Percentiles rank a stretch among this genome's conserved stretches.
These are phyloP conservation scores for Salix koriyanagi DNA, from an alignment of 345 rosid species.

Conservation along the genomic window DNA sequence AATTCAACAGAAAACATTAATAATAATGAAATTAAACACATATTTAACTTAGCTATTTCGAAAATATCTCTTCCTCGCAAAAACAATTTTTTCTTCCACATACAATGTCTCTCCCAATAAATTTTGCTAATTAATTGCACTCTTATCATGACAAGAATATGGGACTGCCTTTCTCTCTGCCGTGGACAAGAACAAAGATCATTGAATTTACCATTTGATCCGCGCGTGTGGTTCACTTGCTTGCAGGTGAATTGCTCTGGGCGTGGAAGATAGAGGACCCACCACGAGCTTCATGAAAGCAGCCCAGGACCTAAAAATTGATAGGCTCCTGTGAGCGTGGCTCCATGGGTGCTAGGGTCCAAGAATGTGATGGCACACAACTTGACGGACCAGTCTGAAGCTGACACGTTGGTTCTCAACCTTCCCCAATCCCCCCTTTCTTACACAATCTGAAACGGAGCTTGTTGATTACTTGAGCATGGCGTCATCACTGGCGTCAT, in stretches of 20 bases:
- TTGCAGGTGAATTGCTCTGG: background rate
- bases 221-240: constrained; percentile 4
- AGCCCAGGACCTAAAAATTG: constrained; percentile 31
- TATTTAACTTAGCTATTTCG: too few relatives aligned
- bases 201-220: background rate
- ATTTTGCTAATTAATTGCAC: background rate
- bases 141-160: constrained; percentile 13
- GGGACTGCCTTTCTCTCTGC: background rate
- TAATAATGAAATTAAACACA: too few relatives aligned
- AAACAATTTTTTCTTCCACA: background rate
- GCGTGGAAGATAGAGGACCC: background rate
- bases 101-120: background rate
- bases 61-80: too few relatives aligned
- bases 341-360: constrained; percentile 16
- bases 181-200: background rate
- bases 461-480: constrained; percentile 22
- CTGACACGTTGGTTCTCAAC: background rate
- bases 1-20: too few relatives aligned
- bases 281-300: constrained; percentile 23
- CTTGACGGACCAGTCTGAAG: background rate
- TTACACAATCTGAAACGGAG: background rate
- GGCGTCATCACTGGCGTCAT: constrained; percentile 27
- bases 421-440: background rate
- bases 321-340: constrained; percentile 14
- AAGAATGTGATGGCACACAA: background rate